Percentiles rank a stretch among this genome's conserved stretches.
These are phyloP conservation scores for Pythium aquatile DNA, from an alignment of 352 stramenopile species.

Conservation along the genomic window DNA sequence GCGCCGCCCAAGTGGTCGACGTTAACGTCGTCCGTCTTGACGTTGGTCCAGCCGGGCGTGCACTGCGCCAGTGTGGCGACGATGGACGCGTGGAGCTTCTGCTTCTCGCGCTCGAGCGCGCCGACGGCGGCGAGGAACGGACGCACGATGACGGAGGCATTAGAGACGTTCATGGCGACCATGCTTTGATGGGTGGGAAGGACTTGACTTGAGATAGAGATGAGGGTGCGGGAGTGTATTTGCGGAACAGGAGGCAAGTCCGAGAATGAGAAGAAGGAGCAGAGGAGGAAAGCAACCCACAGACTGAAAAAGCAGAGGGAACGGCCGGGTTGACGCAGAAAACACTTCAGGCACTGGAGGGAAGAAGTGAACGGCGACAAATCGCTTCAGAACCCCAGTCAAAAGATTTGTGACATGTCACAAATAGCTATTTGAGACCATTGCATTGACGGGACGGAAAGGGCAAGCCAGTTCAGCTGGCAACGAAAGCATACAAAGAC, in stretches of 20 bases:
- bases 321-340: not conserved
- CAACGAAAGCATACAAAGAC: not conserved
- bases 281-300: slow-evolving; percentile 3
- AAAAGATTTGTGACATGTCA: slow-evolving; percentile 16
- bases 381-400: slow-evolving; percentile 17
- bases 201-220: not conserved
- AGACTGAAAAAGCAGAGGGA: not conserved
- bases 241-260: slow-evolving; percentile 7
- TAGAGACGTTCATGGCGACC: slow-evolving; percentile 32
- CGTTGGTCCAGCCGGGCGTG: slow-evolving; percentile 55
- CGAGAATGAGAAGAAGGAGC: slow-evolving; percentile 9
- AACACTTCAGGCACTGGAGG: slow-evolving; percentile 10
- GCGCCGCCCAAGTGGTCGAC: slow-evolving; percentile 69
- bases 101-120: slow-evolving; percentile 63
- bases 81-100: slow-evolving; percentile 67
- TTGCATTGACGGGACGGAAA: slow-evolving; percentile 8
- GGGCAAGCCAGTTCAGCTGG: not conserved
- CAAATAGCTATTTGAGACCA: slow-evolving; percentile 17
- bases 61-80: slow-evolving; percentile 53
- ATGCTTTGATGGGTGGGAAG: slow-evolving; percentile 14
- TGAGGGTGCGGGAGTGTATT: not conserved
- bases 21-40: slow-evolving; percentile 54
- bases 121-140: slow-evolving; percentile 56
- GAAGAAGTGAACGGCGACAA: slow-evolving; percentile 8
- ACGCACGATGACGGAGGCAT: slow-evolving; percentile 43